phyloP scores from a whole-genome alignment of 1,139 yeast genomes.

The Zygosaccharomyces pseudobailii region DNA sequence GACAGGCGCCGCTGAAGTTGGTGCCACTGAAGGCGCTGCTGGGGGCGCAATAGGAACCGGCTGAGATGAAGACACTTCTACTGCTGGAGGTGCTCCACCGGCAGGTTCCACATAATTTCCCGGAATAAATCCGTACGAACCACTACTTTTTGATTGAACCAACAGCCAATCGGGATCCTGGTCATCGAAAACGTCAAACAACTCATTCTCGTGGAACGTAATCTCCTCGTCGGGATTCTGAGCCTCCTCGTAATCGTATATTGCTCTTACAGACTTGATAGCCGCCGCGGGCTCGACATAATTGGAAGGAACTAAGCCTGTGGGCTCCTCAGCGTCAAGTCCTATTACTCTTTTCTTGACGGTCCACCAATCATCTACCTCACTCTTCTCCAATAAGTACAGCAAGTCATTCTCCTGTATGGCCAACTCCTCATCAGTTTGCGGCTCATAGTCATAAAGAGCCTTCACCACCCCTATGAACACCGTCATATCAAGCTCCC shows the following conservation, averaged over 20 bases:
- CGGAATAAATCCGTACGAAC: constrained; percentile 85
- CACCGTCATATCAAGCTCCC: constrained; percentile 33
- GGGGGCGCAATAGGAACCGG: constrained; percentile 25
- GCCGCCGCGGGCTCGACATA: constrained; percentile 70
- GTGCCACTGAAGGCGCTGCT: constrained; percentile 24
- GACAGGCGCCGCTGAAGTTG: constrained; percentile 21
- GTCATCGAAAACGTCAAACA: constrained; percentile 72
- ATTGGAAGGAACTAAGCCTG: constrained; percentile 87
- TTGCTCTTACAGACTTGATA: constrained; percentile 56
- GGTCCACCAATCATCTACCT: constrained; percentile 98
- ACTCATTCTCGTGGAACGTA: constrained; percentile 68
- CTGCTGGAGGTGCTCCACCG: constrained; percentile 20
- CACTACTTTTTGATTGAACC: constrained; percentile 50
- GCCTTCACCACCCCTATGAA: constrained; percentile 82
- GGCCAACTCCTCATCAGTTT: constrained; percentile 82
- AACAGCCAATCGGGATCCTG: constrained; percentile 92
- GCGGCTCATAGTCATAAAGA: constrained; percentile 76
- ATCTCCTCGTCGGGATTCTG: constrained; percentile 89
- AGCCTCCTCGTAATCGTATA: constrained; percentile 73
- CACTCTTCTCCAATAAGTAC: constrained; percentile 78
- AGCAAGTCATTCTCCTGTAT: constrained; percentile 70
- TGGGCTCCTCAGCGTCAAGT: constrained; percentile 85
- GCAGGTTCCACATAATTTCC: constrained; percentile 72
- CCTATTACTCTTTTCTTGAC: constrained; percentile 88
- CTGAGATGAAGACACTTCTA: constrained; percentile 24